Evolutionary conservation across 2,329 filamentous ascomycete species (phyloP).

Genomic region (Colletotrichum abscissum): DNA sequence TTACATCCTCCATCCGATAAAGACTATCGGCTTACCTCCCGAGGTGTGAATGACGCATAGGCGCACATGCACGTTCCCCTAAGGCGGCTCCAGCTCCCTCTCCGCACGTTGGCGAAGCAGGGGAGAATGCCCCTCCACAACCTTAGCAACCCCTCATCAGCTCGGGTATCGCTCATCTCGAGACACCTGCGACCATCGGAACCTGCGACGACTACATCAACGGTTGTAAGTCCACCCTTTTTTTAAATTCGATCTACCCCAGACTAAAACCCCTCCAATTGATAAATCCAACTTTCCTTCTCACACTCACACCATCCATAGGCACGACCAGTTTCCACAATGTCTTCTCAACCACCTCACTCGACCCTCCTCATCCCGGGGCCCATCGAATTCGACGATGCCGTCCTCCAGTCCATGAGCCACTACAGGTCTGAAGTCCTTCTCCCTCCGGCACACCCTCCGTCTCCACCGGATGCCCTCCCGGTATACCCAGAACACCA

Average conservation of each 20-base stretch:
- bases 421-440: conserved; percentile 78
- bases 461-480: conserved; percentile 9
- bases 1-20: conserved; percentile 16
- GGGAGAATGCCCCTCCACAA: conserved; percentile 38
- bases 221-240: conserved; percentile 9
- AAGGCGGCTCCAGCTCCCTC: conserved; percentile 36
- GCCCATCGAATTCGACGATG: conserved; percentile 98
- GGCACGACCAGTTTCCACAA: conserved; percentile 47
- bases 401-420: conserved; percentile 92
- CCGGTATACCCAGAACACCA: not conserved
- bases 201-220: conserved; percentile 30
- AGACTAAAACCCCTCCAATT: not conserved
- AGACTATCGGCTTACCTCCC: conserved; percentile 34
- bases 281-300: conserved; percentile 5
- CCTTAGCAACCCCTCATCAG: conserved; percentile 38
- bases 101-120: conserved; percentile 36
- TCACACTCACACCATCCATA: conserved; percentile 15
- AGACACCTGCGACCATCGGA: conserved; percentile 32
- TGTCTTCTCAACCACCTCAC: conserved; percentile 72
- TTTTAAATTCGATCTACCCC: not conserved
- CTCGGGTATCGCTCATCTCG: conserved; percentile 38
- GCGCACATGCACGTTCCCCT: conserved; percentile 36
- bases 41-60: conserved; percentile 31
- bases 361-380: conserved; percentile 92
- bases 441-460: not conserved